phyloP scores from a whole-genome alignment of 2,329 filamentous ascomycete genomes.

The Trichophaea hybrida region DNA sequence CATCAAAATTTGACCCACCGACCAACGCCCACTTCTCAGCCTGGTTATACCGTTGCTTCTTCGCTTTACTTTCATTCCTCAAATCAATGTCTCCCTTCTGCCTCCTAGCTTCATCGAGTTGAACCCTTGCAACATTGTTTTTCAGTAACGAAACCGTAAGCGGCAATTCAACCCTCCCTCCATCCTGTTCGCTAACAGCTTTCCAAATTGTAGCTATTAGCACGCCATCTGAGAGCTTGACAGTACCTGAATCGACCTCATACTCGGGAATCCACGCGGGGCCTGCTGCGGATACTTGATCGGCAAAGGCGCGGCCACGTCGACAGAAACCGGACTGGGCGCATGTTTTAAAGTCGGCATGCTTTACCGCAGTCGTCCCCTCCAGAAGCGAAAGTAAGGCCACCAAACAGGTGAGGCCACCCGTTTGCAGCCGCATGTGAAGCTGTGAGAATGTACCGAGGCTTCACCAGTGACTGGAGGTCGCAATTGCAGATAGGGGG shows the following conservation, averaged over 20 bases:
- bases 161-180: conserved; percentile 62
- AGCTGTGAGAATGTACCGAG: not conserved
- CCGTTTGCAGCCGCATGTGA: not conserved
- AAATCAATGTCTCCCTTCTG: conserved; percentile 79
- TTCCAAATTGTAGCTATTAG: conserved; percentile 73
- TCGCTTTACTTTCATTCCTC: conserved; percentile 64
- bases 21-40: conserved; percentile 74
- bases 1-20: conserved; percentile 57
- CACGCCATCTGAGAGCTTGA: conserved; percentile 64
- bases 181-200: conserved; percentile 43
- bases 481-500: no score
- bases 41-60: conserved; percentile 93
- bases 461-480: not conserved
- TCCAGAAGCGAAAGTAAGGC: not conserved
- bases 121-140: conserved; percentile 74
- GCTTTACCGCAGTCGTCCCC: conserved; percentile 57
- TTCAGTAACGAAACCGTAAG: conserved; percentile 78
- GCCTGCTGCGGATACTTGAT: conserved; percentile 51
- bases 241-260: conserved; percentile 53
- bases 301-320: conserved; percentile 80
- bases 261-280: conserved; percentile 70
- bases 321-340: conserved; percentile 93
- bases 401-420: not conserved
- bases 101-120: conserved; percentile 80
- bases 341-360: conserved; percentile 95